These are phyloP conservation scores for Lichtheimia hyalospora DNA, from an alignment of 371 early-diverging fungal species.

Conservation along the genomic window DNA sequence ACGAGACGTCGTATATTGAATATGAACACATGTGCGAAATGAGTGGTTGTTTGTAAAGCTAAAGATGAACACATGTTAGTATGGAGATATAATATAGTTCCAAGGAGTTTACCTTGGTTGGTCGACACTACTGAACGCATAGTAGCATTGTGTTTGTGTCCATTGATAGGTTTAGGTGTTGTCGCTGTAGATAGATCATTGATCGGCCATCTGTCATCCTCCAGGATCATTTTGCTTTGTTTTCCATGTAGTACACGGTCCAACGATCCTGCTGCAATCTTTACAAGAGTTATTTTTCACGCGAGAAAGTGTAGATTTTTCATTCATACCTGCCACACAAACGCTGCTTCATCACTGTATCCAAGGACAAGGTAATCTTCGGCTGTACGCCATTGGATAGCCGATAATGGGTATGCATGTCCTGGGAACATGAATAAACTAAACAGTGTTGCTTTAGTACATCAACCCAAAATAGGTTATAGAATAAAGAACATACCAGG, in stretches of 20 bases:
- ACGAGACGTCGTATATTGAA: conserved; percentile 46
- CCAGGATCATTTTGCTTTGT: conserved; percentile 54
- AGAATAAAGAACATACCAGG: conserved; percentile 49
- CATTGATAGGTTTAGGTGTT: conserved; percentile 10
- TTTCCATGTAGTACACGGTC: conserved; percentile 67
- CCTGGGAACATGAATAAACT: conserved; percentile 65
- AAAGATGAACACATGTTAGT: not conserved
- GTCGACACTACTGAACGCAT: conserved; percentile 27
- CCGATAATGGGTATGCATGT: conserved; percentile 49
- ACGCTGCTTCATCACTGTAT: conserved; percentile 62
- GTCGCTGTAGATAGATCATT: conserved; percentile 34
- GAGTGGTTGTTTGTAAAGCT: conserved; percentile 17
- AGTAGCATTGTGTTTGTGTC: conserved; percentile 26
- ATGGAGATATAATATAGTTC: not conserved
- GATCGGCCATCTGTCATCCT: conserved; percentile 56
- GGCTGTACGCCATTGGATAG: conserved; percentile 69
- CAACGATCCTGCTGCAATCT: conserved; percentile 78
- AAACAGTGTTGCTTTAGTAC: not conserved
- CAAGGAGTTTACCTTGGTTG: conserved; percentile 20
- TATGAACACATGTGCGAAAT: conserved; percentile 38
- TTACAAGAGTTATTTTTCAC: not conserved
- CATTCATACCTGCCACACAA: conserved; percentile 75
- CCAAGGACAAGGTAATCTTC: conserved; percentile 72
- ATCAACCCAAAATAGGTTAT: not conserved
- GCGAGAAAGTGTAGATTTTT: not conserved